Evolutionary conservation across 1,284 basidiomycete species (phyloP), one percentile per base, ranked within the genome.

Genomic region (Phaffia rhodozyma): DNA sequence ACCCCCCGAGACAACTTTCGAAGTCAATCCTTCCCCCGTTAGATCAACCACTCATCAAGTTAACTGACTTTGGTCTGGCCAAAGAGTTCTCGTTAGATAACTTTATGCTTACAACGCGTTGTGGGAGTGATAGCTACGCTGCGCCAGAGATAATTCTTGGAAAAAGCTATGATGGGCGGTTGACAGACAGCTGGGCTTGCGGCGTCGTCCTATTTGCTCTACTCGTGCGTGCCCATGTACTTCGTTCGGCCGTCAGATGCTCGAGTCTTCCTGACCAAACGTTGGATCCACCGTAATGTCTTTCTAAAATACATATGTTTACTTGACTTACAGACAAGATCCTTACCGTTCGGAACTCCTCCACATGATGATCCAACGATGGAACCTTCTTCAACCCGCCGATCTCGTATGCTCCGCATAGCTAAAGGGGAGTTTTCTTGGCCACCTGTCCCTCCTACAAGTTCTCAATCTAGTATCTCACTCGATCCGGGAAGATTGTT

Each of bases 1-100:
- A 66, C 69, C 63, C 76, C 60, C 67, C 68, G 13, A 68, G 68
- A 55, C 71, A 70, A 1, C 73, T 78, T 27, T 76, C 78, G 0
- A 72, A 79, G 64, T 66, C 72, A 47, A 66, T 71, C 32, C 71
- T 76, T 58, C 82, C 81, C 0, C 65, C 71, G 0, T 71, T 77
- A 1, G 75, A 80, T 0, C 68, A 77, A 0, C 86, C 88, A 0
- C 79, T 93, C 9, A 78, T 94, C 75, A 92, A 92, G 74, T 78
- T 94, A 13, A 89, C 88, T 30, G 91, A 96, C 73, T 96, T 94
- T 72, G 91, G 91, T 6, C 82, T 96, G 29, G 86, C 89, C 29
- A 83, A 90, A 25, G 92, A 91, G 74, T 85, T 94, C 68, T 84
- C 86, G 66, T 82, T 84, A 0, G 77, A 79, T 6, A 76, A 81